Base-by-base conservation (phyloP, 2,329 filamentous ascomycete genomes). In the Ceratocystis cubensis region DNA sequence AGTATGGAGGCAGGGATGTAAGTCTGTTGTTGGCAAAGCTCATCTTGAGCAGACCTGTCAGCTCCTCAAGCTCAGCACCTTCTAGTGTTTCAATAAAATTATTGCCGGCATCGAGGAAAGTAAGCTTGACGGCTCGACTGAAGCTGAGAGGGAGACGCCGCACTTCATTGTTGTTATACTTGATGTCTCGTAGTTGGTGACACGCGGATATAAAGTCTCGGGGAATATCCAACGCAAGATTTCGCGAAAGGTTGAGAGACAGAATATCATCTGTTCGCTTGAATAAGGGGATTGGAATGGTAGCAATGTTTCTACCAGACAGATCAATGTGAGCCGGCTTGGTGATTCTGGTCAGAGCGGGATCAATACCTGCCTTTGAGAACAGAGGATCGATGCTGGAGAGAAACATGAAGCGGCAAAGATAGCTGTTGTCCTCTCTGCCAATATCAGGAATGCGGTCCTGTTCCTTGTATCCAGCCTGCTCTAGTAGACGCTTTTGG, bases 161-260 rank as follows among this genome's bases (percentile, higher is more conserved):
- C 2, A 92, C 90, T 75, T 99, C 94, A 72, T 97, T 97, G 73
- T 91, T 93, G 71, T 89, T 91, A 75, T 88, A 99, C 73, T 95
- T 96, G 80, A 99, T 94, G 74, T 99, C 94, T 63, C 93, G 86
- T 22, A 99, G 79, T 72, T 93, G 91, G 71, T 88, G 86, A 76
- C 94, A 99, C 33, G 90, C 89, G 74, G 96, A 91, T 66, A 99
- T 92, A 73, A 99, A 99, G 75, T 99, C 94, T 73, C 91, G 91
- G 0, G 94, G 94, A 15, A 99, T 86, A 71, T 96, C 91, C 33
- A 99, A 81, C 0, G 91, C 94, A 57, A 97, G 78, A 71, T 99
- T 99, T 46, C 90, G 85, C 0, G 94, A 97, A 8, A 99, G 80
- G 73, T 99, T 97, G 48, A 99, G 82, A 0, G 91, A 95, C 66